Evolutionary conservation across 176 grass and related monocot genomes (phyloP).

Genomic region (Carex parvula): DNA sequence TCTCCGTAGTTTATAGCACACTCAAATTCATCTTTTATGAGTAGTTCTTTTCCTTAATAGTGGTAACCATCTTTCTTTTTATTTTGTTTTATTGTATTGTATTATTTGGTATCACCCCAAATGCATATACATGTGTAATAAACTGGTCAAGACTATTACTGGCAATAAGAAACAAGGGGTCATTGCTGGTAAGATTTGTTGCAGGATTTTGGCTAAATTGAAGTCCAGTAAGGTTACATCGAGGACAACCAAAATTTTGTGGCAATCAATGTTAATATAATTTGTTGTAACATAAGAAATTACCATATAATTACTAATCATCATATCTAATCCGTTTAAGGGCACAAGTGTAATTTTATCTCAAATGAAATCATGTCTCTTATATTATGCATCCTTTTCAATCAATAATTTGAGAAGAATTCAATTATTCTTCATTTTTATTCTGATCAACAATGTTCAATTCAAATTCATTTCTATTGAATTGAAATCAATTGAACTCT

Average conservation of each 20-base stretch:
- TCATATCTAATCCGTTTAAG: too few relatives aligned
- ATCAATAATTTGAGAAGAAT: too few relatives aligned
- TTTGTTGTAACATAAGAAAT: too few relatives aligned
- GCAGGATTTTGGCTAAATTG: background rate
- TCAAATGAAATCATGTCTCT: too few relatives aligned
- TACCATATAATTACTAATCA: too few relatives aligned
- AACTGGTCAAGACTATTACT: background rate
- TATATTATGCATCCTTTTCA: too few relatives aligned
- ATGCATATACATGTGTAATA: background rate
- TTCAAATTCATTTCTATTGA: too few relatives aligned
- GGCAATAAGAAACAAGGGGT: background rate
- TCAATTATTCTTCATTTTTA: too few relatives aligned
- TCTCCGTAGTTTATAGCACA: constrained; percentile 14
- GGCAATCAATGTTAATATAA: background rate
- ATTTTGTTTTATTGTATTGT: background rate
- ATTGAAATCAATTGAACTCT: too few relatives aligned
- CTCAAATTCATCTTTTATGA: constrained; percentile 4
- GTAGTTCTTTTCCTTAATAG: constrained; percentile 1
- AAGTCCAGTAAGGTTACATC: background rate
- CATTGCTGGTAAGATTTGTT: background rate
- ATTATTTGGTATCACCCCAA: background rate
- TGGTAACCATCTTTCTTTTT: constrained; percentile 48
- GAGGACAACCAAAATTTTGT: background rate
- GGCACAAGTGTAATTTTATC: too few relatives aligned
- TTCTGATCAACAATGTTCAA: too few relatives aligned